Evolutionary conservation across 139 green algal species (phyloP), one percentile per base, ranked within the genome.

Genomic region (Deuterostichococcus epilithicus): DNA sequence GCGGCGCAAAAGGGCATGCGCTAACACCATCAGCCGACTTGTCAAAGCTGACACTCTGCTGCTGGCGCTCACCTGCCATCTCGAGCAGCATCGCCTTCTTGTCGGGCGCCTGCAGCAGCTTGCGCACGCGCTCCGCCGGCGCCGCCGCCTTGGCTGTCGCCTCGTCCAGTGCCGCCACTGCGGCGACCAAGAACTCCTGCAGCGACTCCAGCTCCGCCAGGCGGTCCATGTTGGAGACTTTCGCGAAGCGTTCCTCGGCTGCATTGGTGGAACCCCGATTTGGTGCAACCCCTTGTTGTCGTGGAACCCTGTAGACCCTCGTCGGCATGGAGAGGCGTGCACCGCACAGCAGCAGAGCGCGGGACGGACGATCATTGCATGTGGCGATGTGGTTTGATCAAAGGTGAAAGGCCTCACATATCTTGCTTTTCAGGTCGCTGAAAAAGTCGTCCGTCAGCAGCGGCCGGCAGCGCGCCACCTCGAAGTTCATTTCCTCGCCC

Each of bases 131-230:
- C 0, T 94, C 92, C 68, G 76, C 74, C 0, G 88, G 81, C 20
- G 82, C 81, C 18, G 83, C 81, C 60, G 91, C 65, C 39, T 59
- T 36, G 39, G 81, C 80, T 0, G 82, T 79, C 15, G 83, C 78
- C 59, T 84, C 81, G 80, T 97, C 93, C 34, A 97, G 75, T 3
- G 86, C 87, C 25, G 84, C 86, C 0, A 86, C 30, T 1, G 79
- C 90, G 37, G 91, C 82, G 76, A 90, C 82, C 1, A 97, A 78
- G 39, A 94, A 94, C 22, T 93, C 76, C n/a, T 88, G 80, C 35
- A 98, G 84, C n/a, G 76, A 74, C 32, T 97, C 89, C 39, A 98
- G 84, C 88, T 98, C 94, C 13, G 83, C 91, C 32, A 98, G 78
- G 8, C 75, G 71, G 6, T 93, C 90, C 81, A 93, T 75, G 32